Percentiles rank a stretch among this genome's conserved stretches.
These are phyloP conservation scores for Xerocomus minutiporus DNA, from an alignment of 1,284 basidiomycete species.

Conservation along the genomic window DNA sequence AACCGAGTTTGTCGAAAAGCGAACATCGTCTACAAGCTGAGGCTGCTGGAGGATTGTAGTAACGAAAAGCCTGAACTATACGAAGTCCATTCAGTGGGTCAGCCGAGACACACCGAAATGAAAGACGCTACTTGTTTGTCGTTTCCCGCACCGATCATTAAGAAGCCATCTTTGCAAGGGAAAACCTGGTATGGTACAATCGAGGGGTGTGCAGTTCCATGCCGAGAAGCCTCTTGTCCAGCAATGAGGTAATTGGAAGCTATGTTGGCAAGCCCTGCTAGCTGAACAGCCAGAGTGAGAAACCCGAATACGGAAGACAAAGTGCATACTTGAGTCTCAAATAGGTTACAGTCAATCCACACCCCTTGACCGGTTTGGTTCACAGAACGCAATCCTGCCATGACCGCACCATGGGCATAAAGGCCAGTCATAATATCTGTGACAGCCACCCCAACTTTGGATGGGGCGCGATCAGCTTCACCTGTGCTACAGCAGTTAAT, in stretches of 20 bases:
- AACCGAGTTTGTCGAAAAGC: constrained; percentile 69
- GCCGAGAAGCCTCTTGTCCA: constrained; percentile 79
- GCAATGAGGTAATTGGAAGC: constrained; percentile 91
- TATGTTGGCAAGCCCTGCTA: constrained; percentile 90
- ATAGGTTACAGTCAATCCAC: constrained; percentile 88
- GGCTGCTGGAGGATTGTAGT: constrained; percentile 58
- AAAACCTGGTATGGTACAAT: constrained; percentile 93
- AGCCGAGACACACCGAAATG: neutral
- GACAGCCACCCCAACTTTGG: constrained; percentile 88
- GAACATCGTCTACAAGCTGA: constrained; percentile 52
- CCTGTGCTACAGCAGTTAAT: constrained; percentile 60
- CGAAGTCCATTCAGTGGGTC: constrained; percentile 11
- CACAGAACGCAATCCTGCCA: constrained; percentile 84
- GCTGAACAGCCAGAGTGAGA: constrained; percentile 40
- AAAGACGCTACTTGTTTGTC: constrained; percentile 65
- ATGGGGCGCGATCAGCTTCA: constrained; percentile 82
- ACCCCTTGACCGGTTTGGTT: constrained; percentile 83
- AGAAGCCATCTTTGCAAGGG: constrained; percentile 80
- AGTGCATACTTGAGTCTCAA: constrained; percentile 70
- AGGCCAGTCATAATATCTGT: constrained; percentile 91
- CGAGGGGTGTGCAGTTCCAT: constrained; percentile 89
- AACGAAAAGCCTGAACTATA: constrained; percentile 65
- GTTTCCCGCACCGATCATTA: constrained; percentile 95
- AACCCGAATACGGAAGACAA: constrained; percentile 7
- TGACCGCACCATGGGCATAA: constrained; percentile 90